phyloP scores from a whole-genome alignment of 805 yeast genomes.

The Lipomyces orientalis region DNA sequence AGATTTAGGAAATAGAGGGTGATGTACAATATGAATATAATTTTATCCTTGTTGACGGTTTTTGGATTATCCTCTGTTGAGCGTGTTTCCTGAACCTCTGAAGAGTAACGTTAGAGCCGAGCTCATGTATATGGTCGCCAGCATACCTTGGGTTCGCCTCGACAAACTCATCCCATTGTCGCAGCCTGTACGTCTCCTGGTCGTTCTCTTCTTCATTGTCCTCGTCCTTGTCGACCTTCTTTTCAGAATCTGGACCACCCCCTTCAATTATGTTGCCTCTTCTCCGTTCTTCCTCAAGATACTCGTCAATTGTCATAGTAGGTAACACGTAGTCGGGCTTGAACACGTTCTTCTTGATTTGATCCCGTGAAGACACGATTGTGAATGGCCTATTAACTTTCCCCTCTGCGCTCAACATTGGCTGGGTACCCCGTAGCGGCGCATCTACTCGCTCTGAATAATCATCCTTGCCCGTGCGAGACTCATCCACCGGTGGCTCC shows the following conservation, averaged over 20 bases:
- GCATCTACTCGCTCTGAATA: slow-evolving; percentile 70
- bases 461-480: slow-evolving; percentile 46
- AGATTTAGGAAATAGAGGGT: background rate
- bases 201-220: slow-evolving; percentile 68
- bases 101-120: background rate
- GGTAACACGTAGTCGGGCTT: slow-evolving; percentile 95
- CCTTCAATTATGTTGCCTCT: slow-evolving; percentile 73
- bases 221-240: slow-evolving; percentile 60
- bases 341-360: slow-evolving; percentile 67
- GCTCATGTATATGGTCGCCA: background rate
- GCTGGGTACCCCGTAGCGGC: slow-evolving; percentile 43
- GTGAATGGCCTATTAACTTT: slow-evolving; percentile 85
- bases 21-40: background rate
- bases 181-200: slow-evolving; percentile 69
- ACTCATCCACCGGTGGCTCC: slow-evolving; percentile 29
- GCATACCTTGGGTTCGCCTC: slow-evolving; percentile 69
- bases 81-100: slow-evolving; percentile 86
- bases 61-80: slow-evolving; percentile 59
- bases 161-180: slow-evolving; percentile 93
- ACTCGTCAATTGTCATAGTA: slow-evolving; percentile 92
- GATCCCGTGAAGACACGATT: slow-evolving; percentile 59
- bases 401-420: slow-evolving; percentile 71
- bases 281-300: slow-evolving; percentile 80
- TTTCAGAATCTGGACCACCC: slow-evolving; percentile 43
- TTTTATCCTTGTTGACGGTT: background rate